These are phyloP conservation scores for Apiotrichum laibachii DNA, from an alignment of 1,284 basidiomycete species.

Conservation along the genomic window DNA sequence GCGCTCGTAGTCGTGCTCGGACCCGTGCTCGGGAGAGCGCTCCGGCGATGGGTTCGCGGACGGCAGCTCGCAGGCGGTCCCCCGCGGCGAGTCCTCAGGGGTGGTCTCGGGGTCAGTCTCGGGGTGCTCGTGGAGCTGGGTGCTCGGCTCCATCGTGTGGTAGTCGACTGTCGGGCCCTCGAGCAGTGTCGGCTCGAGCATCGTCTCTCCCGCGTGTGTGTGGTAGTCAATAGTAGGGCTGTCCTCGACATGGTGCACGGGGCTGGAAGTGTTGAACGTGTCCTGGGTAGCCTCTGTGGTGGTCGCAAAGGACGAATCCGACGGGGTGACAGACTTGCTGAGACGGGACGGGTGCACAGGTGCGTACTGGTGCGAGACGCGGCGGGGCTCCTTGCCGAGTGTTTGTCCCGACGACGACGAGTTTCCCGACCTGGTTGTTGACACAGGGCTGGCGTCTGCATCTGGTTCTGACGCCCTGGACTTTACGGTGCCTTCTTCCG, in stretches of 20 bases:
- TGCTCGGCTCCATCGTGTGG: constrained; percentile 1
- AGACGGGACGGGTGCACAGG: constrained; percentile 46
- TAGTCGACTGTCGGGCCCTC: not conserved
- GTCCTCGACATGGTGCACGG: not conserved
- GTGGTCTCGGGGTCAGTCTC: not conserved
- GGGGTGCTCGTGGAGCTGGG: not conserved
- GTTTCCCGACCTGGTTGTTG: not conserved
- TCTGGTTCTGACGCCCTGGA: not conserved
- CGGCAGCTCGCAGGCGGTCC: not conserved
- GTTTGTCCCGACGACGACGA: not conserved
- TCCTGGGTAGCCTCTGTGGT: constrained; percentile 12
- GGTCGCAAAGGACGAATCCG: constrained; percentile 28
- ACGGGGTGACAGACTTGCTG: constrained; percentile 49
- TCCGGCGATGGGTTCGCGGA: not conserved
- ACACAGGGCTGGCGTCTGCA: not conserved
- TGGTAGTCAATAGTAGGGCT: constrained; percentile 1
- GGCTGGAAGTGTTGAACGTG: not conserved
- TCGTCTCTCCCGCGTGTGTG: not conserved
- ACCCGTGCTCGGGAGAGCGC: not conserved
- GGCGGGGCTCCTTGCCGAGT: constrained; percentile 10
- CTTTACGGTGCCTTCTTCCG: not conserved
- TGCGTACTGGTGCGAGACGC: constrained; percentile 45
- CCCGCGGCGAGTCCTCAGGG: not conserved
- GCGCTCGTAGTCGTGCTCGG: too few species aligned
- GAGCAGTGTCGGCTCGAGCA: not conserved